phyloP scores from a whole-genome alignment of 192 early-diverging fungal genomes.

The Linnemannia zychae region DNA sequence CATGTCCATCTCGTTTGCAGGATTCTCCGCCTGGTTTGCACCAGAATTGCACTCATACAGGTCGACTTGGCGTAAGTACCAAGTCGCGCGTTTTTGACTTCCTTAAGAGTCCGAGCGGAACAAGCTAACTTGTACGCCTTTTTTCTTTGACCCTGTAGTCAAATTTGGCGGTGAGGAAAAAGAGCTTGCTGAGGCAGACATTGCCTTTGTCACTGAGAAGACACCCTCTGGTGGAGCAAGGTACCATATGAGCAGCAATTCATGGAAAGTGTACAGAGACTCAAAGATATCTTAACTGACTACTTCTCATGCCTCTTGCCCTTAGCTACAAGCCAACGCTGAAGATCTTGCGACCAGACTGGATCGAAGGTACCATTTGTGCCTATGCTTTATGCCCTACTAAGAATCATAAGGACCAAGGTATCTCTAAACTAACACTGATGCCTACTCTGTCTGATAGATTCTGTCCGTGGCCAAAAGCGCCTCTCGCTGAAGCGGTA shows the following conservation, averaged over 20 bases:
- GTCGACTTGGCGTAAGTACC: conserved; percentile 21
- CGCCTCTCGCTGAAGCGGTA: conserved; percentile 26
- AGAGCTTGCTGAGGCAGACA: conserved; percentile 29
- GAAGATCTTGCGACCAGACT: conserved; percentile 45
- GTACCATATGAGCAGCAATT: not conserved
- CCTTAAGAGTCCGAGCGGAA: not conserved
- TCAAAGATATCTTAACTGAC: not conserved
- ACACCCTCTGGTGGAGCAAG: not conserved
- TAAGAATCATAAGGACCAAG: not conserved
- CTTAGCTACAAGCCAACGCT: conserved; percentile 17
- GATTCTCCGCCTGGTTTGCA: conserved; percentile 41
- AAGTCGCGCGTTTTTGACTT: not conserved
- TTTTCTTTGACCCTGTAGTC: not conserved
- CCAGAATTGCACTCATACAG: conserved; percentile 31
- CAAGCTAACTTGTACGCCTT: not conserved
- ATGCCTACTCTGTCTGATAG: not conserved
- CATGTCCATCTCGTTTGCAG: conserved; percentile 15
- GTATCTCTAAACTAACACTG: not conserved
- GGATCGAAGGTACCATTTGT: conserved; percentile 36
- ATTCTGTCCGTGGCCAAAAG: conserved; percentile 21
- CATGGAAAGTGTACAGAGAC: not conserved
- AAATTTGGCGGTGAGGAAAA: conserved; percentile 19
- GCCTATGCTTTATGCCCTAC: not conserved
- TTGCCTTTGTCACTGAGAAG: conserved; percentile 36
- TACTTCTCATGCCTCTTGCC: not conserved